Conservation (phyloP, 1,284 basidiomycete genomes). For the Puccinia triticina region DNA sequence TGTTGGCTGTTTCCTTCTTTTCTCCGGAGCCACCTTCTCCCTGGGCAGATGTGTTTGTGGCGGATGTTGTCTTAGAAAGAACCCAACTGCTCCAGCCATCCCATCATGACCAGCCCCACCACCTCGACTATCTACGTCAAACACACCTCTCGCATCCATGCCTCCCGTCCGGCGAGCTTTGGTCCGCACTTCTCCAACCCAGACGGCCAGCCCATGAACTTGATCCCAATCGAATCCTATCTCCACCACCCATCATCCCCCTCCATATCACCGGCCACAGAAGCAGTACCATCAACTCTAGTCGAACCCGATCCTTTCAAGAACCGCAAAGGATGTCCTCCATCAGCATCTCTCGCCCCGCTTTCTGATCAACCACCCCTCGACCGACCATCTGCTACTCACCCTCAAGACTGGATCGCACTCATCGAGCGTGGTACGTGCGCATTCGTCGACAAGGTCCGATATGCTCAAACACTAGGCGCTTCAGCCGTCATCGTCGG, state of each 20-base stretch:
- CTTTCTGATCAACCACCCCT: not conserved
- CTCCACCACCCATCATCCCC: not conserved
- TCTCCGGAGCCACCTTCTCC: not conserved
- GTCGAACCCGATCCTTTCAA: not conserved
- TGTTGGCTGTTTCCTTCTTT: no score
- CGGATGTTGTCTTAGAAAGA: no score
- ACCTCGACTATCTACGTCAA: constrained; percentile 32
- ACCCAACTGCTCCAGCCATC: no score
- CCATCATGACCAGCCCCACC: constrained; percentile 1
- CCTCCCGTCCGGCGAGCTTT: constrained; percentile 28
- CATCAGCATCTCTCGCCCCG: constrained; percentile 2
- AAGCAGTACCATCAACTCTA: not conserved
- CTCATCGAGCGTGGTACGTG: constrained; percentile 82
- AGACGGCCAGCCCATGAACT: constrained; percentile 20
- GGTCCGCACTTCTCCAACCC: constrained; percentile 36
- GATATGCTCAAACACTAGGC: constrained; percentile 79
- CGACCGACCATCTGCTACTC: not conserved
- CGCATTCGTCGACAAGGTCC: constrained; percentile 81
- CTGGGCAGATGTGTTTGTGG: no score
- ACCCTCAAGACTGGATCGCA: constrained; percentile 75
- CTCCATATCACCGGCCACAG: not conserved
- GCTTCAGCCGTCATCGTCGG: constrained; percentile 85
- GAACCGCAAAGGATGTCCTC: constrained; percentile 13
- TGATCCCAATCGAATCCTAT: constrained; percentile 24
- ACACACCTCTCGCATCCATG: constrained; percentile 38